A percentile compares a stretch with the other conserved stretches of the same genome.
These are phyloP conservation scores for Medicago lupulina DNA, from an alignment of 306 rosid species.

Conservation along the genomic window DNA sequence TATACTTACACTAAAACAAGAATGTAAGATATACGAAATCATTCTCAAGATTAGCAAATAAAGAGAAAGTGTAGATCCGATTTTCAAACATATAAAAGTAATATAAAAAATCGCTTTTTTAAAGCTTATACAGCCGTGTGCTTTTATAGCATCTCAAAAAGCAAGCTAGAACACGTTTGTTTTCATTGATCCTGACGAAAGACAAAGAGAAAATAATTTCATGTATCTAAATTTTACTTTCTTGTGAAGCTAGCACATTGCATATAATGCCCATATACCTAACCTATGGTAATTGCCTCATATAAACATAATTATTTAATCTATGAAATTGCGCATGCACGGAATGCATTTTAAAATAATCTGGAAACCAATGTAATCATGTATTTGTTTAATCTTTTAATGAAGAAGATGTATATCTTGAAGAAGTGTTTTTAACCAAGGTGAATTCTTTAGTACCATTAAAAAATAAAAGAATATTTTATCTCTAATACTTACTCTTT, in stretches of 20 bases:
- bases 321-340: neutral
- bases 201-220: neutral
- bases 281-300: constrained; percentile 7
- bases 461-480: too few species aligned
- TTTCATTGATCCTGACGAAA: neutral
- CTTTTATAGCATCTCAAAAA: constrained; percentile 10
- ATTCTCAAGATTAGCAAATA: too few species aligned
- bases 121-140: constrained; percentile 14
- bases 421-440: neutral
- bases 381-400: neutral
- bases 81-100: neutral
- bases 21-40: too few species aligned
- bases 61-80: neutral
- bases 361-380: neutral
- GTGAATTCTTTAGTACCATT: too few species aligned
- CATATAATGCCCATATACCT: constrained; percentile 7
- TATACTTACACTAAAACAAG: too few species aligned
- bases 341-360: neutral
- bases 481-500: too few species aligned
- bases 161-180: neutral
- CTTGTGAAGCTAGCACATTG: neutral
- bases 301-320: neutral
- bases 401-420: neutral
- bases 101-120: neutral
- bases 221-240: constrained; percentile 2